Base-by-base conservation (phyloP, 495 filamentous ascomycete species). In the Aspergillus ellipticus region DNA sequence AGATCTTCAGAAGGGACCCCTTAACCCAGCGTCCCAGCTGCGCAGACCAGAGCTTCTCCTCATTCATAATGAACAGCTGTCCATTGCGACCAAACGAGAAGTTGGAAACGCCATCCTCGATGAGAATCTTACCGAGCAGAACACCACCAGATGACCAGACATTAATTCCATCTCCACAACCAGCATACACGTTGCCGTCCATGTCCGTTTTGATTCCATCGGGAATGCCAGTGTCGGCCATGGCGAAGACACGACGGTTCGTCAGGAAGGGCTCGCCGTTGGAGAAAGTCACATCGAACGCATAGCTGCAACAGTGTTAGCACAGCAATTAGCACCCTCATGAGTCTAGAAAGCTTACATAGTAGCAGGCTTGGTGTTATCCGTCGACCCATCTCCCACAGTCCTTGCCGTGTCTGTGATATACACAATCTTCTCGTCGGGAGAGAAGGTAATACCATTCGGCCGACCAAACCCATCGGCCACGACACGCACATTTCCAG, bases 121-220 rank as follows among this genome's bases (percentile, higher is more conserved):
- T 59, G 37, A 67, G 75, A 21, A 85, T 82, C 66, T 82, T 85
- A 16, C 76, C 77, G 17, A 80, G 61, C 20, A 79, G 71, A 9
- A 74, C 79, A 22, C 84, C 83, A 0, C 77, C 77, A 4, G 79
- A 66, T 53, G 79, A 83, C 74, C 74, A 88, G 13, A 86, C 79
- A 24, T 85, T 79, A 21, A 88, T 73, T 37, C 85, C 85, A 57
- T 86, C 83, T 6, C 77, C 80, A 49, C 76, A 80, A 9, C 79
- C 84, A n/a, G 75, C 66, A 60, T 86, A 88, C 9, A 88, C 78
- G 53, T 86, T 84, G 2, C 83, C 84, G 16, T 76, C 66, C 57
- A 71, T 75, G 58, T 88, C 84, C 54, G 73, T 70, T 63, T 86
- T 85, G 55, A 88, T 68, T 6, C 81, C 84, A 57, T 88, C 84